Evolutionary conservation across 2,329 filamentous ascomycete genomes (phyloP).

Genomic region (Scedosporium dehoogii): DNA sequence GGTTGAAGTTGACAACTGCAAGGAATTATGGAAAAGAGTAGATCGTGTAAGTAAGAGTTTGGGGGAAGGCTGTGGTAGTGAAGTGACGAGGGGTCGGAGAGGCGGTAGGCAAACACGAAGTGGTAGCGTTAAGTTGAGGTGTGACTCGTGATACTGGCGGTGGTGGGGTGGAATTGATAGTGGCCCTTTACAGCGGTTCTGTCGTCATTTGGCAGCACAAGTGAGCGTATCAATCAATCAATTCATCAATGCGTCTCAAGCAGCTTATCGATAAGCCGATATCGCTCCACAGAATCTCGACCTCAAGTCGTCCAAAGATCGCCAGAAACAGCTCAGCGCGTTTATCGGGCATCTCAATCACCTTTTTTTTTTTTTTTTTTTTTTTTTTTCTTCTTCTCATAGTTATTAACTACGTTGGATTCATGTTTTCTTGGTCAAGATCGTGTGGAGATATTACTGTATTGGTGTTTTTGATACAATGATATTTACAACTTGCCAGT

Average conservation of each 20-base stretch:
- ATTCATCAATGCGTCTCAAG: background rate
- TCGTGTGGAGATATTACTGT: background rate
- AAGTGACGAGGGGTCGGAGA: background rate
- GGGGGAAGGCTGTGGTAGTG: background rate
- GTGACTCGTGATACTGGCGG: background rate
- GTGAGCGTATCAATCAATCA: background rate
- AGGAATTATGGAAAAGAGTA: background rate
- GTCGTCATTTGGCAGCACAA: background rate
- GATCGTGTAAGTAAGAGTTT: background rate
- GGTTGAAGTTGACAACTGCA: background rate
- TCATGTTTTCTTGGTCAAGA: no score
- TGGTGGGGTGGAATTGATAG: background rate
- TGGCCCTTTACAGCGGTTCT: background rate
- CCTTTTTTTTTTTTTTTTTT: no score
- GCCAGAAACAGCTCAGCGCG: no score
- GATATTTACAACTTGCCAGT: slow-evolving; percentile 8
- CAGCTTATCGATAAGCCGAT: background rate
- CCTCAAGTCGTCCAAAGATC: no score
- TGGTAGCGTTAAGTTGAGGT: background rate
- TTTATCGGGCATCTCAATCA: no score
- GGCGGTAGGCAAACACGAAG: background rate
- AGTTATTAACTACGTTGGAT: no score
- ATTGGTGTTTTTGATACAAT: background rate
- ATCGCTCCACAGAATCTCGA: no score
- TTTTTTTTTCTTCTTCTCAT: no score